Evolutionary conservation across 1,284 basidiomycete genomes (phyloP), one percentile per base, ranked within the genome.

Genomic region (Ceratorhiza oryzae-sativae): DNA sequence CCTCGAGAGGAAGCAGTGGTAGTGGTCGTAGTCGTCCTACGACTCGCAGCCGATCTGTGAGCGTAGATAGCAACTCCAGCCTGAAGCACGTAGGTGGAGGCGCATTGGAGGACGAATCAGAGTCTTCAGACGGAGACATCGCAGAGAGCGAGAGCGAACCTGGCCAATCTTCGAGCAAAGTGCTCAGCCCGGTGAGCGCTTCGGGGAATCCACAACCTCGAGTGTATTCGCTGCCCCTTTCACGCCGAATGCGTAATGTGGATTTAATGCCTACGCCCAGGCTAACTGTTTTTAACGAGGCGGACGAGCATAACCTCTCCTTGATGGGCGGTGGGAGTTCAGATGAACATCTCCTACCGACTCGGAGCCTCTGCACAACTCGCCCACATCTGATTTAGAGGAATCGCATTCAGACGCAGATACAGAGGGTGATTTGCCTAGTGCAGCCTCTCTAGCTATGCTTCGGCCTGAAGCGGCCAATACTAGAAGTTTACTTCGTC

Each of bases 71-170:
- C 30, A 68, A 59, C 9, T 70, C 67, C 25, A 70, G 67, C 30
- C 55, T 70, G 1, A 73, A 71, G 1, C 86, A 91, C 75, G 86
- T 90, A 1, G 91, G 91, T 12, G 91, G 92, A 76, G 90, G 91
- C 25, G 89, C 89, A 1, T 79, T 93, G 10, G 88, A 90, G 74
- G 90, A 91, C 77, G 58, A 61, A 9, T 73, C 72, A n/a, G 71
- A 72, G 15, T 70, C 68, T 2, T 91, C 89, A 0, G 90, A 91
- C 79, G 81, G 81, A 4, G 80, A 79, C 18, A 76, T 81, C 2
- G 73, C 79, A 72, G 10, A 49, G 36, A 65, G 62, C 39, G 61
- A 49, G 30, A 41, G 18, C 34, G 73, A 55, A 49, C 39, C 48
- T 32, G 39, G 41, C 1, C 59, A 46, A 9, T 20, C 59, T 45